Base-by-base conservation (phyloP, 176 grass and related monocot genomes). In the Zea luxurians region DNA sequence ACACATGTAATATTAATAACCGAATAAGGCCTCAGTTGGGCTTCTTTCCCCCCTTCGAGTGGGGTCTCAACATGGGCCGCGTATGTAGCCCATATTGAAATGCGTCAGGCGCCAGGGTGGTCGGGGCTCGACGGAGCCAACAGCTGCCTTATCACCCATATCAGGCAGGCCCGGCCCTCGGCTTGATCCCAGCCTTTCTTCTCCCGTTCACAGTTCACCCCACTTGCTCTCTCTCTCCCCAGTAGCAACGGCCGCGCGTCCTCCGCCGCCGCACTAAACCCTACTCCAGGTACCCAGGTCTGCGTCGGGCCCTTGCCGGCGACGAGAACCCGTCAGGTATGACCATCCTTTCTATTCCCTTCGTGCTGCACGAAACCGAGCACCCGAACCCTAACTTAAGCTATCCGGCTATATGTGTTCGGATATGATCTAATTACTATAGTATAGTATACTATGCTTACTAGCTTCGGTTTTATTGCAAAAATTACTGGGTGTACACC, bases 201-300 rank as follows among this genome's bases (percentile, higher is more conserved):
- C 17, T 18, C 17, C 5, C 16, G 54, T 57, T 57, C 54, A 57
- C 54, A 0, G 15, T 17, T 53, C n/a, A 46, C 0, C 3, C 7
- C 7, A 7, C 17, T n/a, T 10, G 17, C n/a, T 58, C 55, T 57
- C 53, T 55, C 4, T 54, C 53, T 57, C 54, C 17, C 16, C 4
- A 55, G 17, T 3, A 7, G 16, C 53, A 13, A 55, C 13, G 48
- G 13, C 48, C 13, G 48, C 2, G 48, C 13, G 54, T 18, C 54
- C 54, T 17, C 55, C 55, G 17, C 55, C 55, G 55, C 55, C 55
- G n/a, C 55, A 57, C 54, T 58, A 58, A 58, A 58, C 55, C 55
- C 55, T 58, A 58, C 54, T 52, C 49, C 50, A 54, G 5, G 5
- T 4, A 1, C 7, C n/a, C 55, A 58, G 55, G 55, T 57, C 52